phyloP scores from a whole-genome alignment of 129 eudicot genomes.

The Centaurea solstitialis region DNA sequence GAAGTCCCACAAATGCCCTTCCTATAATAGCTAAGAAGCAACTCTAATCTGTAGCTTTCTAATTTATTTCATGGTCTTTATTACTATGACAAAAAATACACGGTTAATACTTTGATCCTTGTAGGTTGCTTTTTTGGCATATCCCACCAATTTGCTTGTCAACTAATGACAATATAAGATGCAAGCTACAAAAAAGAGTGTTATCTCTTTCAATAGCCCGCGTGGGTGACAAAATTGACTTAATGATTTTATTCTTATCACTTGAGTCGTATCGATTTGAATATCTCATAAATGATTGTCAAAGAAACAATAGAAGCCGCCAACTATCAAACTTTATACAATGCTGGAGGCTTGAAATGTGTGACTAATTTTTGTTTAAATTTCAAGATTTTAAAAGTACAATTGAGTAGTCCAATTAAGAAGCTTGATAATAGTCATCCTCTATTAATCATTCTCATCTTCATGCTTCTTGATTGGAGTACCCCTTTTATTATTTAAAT shows the following conservation, averaged over 20 bases:
- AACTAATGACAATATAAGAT: constrained; percentile 32
- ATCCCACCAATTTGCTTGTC: neutral
- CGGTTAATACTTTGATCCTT: neutral
- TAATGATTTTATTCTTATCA: constrained; percentile 37
- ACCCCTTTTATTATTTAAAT: neutral
- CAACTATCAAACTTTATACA: neutral
- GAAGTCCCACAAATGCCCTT: neutral
- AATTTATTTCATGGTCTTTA: neutral
- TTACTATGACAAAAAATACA: neutral
- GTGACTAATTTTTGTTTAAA: constrained; percentile 1
- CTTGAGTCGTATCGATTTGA: constrained; percentile 34
- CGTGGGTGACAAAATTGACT: constrained; percentile 29
- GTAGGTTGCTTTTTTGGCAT: neutral
- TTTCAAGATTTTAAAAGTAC: constrained; percentile 17
- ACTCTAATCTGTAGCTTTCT: neutral
- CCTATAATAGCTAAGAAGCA: neutral
- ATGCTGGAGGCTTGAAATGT: constrained; percentile 9
- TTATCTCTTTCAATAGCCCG: constrained; percentile 30
- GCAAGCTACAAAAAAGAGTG: constrained; percentile 33
- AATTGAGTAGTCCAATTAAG: constrained; percentile 14
- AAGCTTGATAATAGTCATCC: neutral
- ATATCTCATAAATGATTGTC: constrained; percentile 27
- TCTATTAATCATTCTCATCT: no score
- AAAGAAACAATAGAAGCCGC: neutral
- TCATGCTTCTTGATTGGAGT: no score